Percentiles rank a stretch among this genome's conserved stretches.
Evolutionary conservation across 2,329 filamentous ascomycete genomes (phyloP).

Genomic region (Colletotrichum noveboracense): DNA sequence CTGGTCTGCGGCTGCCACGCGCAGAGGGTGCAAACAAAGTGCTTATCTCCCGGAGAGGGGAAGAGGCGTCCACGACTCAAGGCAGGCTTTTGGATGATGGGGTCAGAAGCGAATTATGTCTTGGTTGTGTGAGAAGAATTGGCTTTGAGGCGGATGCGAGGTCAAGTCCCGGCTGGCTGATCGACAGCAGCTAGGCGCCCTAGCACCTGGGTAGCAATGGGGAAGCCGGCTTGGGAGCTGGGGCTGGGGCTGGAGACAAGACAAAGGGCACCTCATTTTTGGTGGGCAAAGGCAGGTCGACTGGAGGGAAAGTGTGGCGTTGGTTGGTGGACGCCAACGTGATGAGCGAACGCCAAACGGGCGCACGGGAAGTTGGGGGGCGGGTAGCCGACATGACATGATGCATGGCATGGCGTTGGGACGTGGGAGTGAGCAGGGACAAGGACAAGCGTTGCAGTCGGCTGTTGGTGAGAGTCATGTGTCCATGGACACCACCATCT

Average conservation of each 20-base stretch:
- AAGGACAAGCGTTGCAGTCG: background rate
- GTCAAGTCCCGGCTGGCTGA: background rate
- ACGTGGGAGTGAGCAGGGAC: background rate
- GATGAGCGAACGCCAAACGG: constrained; percentile 6
- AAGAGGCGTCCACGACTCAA: background rate
- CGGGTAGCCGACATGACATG: constrained; percentile 7
- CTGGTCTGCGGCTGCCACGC: background rate
- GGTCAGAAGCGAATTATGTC: background rate
- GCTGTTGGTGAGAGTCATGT: constrained; percentile 2
- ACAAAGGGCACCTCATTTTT: background rate
- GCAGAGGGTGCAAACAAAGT: background rate
- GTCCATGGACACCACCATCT: background rate
- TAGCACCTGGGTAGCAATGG: background rate
- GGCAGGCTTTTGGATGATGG: background rate
- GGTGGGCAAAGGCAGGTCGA: background rate
- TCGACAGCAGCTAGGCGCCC: background rate
- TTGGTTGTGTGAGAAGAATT: background rate
- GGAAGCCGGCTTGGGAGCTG: background rate
- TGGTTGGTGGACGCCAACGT: constrained; percentile 8
- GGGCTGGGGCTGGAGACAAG: background rate
- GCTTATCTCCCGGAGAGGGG: background rate
- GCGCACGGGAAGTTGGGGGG: constrained; percentile 14
- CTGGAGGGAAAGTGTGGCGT: constrained; percentile 1
- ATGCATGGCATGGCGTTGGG: background rate
- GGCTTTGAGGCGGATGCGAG: background rate